phyloP scores from a whole-genome alignment of 2,329 filamentous ascomycete species.

The Tolypocladium guangdongense region DNA sequence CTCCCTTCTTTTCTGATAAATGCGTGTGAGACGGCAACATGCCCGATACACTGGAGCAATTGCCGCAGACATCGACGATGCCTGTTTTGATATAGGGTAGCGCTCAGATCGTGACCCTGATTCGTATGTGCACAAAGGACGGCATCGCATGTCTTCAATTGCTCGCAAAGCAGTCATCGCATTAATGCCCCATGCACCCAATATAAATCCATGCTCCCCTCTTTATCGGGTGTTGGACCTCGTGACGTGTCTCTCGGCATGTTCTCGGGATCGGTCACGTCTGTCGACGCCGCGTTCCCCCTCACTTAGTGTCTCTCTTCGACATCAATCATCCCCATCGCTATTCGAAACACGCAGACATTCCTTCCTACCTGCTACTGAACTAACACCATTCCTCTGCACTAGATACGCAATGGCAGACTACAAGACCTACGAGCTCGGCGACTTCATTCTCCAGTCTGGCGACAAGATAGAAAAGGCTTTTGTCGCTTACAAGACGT shows the following conservation, averaged over 20 bases:
- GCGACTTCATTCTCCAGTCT: conserved; percentile 17
- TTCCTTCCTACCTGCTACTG: neutral
- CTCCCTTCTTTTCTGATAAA: too few relatives aligned
- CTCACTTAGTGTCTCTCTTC: neutral
- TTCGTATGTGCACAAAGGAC: too few relatives aligned
- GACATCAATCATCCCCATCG: neutral
- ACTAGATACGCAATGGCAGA: neutral
- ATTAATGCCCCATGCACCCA: neutral
- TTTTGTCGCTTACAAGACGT: conserved; percentile 66
- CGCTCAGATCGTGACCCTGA: too few relatives aligned
- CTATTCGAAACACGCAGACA: neutral
- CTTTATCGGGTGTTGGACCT: neutral
- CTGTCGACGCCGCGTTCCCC: neutral
- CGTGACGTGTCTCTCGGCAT: neutral
- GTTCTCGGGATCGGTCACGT: neutral
- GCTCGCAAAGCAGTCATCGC: neutral
- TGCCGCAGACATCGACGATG: too few relatives aligned
- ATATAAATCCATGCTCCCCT: neutral
- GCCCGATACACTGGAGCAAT: too few relatives aligned
- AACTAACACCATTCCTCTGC: neutral
- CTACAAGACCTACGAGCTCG: neutral
- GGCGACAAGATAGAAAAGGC: conserved; percentile 52
- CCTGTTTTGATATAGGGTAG: too few relatives aligned
- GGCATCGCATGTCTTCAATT: neutral
- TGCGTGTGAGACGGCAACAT: too few relatives aligned